Percentiles rank a stretch among this genome's conserved stretches.
phyloP scores from a whole-genome alignment of 192 early-diverging fungal genomes.

The Cladochytrium replicatum region DNA sequence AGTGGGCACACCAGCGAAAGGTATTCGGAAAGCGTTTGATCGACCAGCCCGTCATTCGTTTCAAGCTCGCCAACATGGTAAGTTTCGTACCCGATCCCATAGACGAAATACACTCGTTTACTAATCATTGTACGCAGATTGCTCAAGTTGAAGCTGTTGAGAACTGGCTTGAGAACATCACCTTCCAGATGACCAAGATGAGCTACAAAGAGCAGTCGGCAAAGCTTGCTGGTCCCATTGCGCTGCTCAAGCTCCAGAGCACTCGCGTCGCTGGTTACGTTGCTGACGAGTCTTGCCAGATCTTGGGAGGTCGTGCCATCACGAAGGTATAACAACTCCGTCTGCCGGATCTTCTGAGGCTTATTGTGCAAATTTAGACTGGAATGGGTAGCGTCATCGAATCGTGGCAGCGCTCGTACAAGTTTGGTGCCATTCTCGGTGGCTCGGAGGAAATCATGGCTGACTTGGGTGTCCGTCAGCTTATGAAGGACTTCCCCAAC shows the following conservation, averaged over 20 bases:
- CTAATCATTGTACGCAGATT: not conserved
- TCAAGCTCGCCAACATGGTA: slow-evolving; percentile 42
- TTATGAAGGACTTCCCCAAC: slow-evolving; percentile 35
- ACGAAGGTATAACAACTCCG: too few relatives aligned
- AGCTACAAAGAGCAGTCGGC: slow-evolving; percentile 34
- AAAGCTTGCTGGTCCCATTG: slow-evolving; percentile 41
- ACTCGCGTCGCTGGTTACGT: slow-evolving; percentile 39
- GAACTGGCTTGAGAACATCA: slow-evolving; percentile 42
- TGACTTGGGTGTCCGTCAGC: slow-evolving; percentile 37
- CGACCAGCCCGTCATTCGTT: slow-evolving; percentile 46
- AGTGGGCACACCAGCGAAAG: slow-evolving; percentile 41
- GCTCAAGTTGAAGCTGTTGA: slow-evolving; percentile 23
- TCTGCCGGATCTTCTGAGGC: too few relatives aligned
- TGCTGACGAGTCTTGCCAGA: slow-evolving; percentile 42
- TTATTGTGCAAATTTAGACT: too few relatives aligned
- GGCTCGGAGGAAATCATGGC: slow-evolving; percentile 43
- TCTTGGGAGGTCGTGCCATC: slow-evolving; percentile 44
- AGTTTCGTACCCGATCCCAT: not conserved
- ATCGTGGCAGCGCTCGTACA: slow-evolving; percentile 54
- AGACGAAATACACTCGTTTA: not conserved
- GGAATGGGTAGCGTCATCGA: slow-evolving; percentile 63
- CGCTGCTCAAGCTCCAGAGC: slow-evolving; percentile 31
- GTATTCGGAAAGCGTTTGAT: slow-evolving; percentile 45
- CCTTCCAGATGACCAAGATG: slow-evolving; percentile 47
- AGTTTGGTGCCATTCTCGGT: slow-evolving; percentile 7